phyloP scores from a whole-genome alignment of 2,329 filamentous ascomycete genomes.

The Thyridium curvatum region DNA sequence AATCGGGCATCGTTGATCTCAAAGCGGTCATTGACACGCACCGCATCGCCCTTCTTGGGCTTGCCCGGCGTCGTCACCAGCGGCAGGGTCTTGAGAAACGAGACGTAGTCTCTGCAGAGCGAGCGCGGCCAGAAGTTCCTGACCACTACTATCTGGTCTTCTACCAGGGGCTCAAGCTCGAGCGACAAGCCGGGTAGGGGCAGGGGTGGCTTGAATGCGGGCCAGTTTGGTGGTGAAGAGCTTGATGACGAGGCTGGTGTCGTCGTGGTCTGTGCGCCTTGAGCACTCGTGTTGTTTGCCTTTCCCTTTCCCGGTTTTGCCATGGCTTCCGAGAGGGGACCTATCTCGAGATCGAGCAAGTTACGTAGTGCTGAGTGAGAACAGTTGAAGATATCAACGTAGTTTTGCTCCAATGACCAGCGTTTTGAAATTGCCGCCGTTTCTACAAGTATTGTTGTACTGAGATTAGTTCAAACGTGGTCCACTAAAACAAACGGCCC shows the following conservation, averaged over 20 bases:
- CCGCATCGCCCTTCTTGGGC: conserved; percentile 73
- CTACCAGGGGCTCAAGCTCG: conserved; percentile 44
- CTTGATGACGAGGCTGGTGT: conserved; percentile 9
- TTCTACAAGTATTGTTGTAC: too few species aligned
- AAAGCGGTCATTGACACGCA: conserved; percentile 84
- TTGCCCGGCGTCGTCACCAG: conserved; percentile 71
- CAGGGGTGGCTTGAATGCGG: conserved; percentile 61
- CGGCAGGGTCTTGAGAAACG: conserved; percentile 63
- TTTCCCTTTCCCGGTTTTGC: too few species aligned
- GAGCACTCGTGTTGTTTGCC: too few species aligned
- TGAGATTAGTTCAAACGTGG: too few species aligned
- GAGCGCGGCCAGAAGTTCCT: conserved; percentile 67
- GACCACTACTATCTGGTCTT: conserved; percentile 66
- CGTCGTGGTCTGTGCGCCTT: background rate
- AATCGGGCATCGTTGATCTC: conserved; percentile 73
- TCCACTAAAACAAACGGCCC: too few species aligned
- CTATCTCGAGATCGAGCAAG: too few species aligned
- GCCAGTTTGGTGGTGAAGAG: conserved; percentile 52
- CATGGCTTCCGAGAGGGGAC: too few species aligned
- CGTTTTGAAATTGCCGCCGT: too few species aligned
- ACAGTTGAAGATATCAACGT: too few species aligned
- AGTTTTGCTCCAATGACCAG: too few species aligned
- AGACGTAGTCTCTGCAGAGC: conserved; percentile 70
- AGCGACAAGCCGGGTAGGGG: conserved; percentile 64
- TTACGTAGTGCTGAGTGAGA: too few species aligned